Base-by-base conservation (phyloP, 2,329 filamentous ascomycete genomes). In the Penicillium occitanis region DNA sequence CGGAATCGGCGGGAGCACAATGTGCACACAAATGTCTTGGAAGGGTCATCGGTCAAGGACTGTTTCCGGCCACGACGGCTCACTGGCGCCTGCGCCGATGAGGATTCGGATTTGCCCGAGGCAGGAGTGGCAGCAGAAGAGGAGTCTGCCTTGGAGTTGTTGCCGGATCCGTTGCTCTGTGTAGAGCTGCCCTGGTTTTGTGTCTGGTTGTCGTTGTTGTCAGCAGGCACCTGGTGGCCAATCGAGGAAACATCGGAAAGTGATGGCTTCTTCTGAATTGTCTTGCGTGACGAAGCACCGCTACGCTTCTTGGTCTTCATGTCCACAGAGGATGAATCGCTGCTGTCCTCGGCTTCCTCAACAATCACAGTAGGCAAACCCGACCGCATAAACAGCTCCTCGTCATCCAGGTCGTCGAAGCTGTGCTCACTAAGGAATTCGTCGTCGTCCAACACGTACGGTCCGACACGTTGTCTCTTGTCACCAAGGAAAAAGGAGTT, bases 61-160 rank as follows among this genome's bases (percentile, higher is more conserved):
- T 99, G 95, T 88, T 99, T 99, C 80, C 95, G 93, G 67, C 95
- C 95, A 67, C 95, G 93, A 70, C 95, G 93, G 80, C 92, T 96
- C 72, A 63, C 65, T 10, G 65, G 65, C 51, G 64, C 64, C 35
- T 63, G 61, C 51, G 65, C 60, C 44, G 60, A 58, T 59, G 65
- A 66, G 44, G 33, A 33, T 19, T 66, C 65, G 35, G 60, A 63
- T 59, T 62, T 58, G 40, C 65, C 57, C 58, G 81, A 80, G 75
- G 79, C 79, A 59, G 57, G 57, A 60, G 82, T 79, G 63, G 79
- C 76, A 71, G 78, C 71, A 71, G 79, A 75, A 79, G 85, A 73
- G 77, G 86, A 76, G 71, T 82, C 69, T 5, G 81, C 78, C 66
- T 76, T 78, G 65, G 79, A 79, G 61, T 81, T 79, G 65, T 78